Base-by-base conservation (phyloP, 2,329 filamentous ascomycete genomes). In the Colletotrichum horii region DNA sequence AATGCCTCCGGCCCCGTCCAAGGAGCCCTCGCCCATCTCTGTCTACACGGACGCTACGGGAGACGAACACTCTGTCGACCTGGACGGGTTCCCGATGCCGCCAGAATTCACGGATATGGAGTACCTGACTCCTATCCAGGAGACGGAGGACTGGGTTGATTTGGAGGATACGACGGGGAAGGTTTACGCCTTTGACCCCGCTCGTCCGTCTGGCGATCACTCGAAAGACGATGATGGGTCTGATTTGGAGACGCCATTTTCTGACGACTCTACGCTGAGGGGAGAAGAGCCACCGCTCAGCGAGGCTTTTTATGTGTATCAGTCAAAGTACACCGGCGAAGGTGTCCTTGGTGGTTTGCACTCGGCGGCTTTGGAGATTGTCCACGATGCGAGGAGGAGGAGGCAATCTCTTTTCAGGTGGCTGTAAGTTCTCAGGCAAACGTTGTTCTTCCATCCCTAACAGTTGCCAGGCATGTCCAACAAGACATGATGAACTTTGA, bases 401-500 rank as follows among this genome's bases (percentile, higher is more conserved):
- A 80, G 79, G 5, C 80, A 83, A 15, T 81, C 85, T 11, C 76
- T 88, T 1, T 88, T 87, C 61, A 83, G 83, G 77, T 88, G 86
- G 86, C 82, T 88, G 82, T 85, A 66, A 72, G 80, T 80, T 34
- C 6, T 1, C 8, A 11, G 16, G n/a, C 4, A 28, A 36, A 15
- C 4, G 4, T 0, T 22, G 9, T 36, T 24, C 4, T 11, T 12
- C 16, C 7, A 8, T n/a, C n/a, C 78, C 83, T 38, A 82, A 65
- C 6, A 19, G 14, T 5, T 30, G 1, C 6, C 15, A 85, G 84
- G 3, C 84, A 88, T 75, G 74, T 87, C 24, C 81, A 81, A 2
- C 86, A 87, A 73, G 79, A 82, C 4, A 80, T 83, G 6, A 84
- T 88, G 83, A 86, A 83, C 70, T 84, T 88, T 76, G 85, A 88